Evolutionary conservation across 2,329 filamentous ascomycete species (phyloP), one percentile per base, ranked within the genome.

Genomic region (Penicillium sp.): DNA sequence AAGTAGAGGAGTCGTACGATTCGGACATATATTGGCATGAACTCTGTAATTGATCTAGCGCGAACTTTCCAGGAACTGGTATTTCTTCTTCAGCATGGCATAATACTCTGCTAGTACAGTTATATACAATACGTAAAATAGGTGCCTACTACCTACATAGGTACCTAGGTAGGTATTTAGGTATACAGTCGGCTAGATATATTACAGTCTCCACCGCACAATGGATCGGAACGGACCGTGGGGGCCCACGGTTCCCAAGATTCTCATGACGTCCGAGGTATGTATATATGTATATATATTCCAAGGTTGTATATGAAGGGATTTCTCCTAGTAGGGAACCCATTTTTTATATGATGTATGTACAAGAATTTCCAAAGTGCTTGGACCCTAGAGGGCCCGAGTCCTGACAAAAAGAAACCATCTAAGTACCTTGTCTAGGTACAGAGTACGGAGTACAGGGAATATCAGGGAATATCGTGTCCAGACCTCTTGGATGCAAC

Each of bases 401-500:
- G 40, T 49, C 40, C 35, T 59, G 42, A 49, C 26, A 32, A 31
- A n/a, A 38, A 18, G 11, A n/a, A 29, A 8, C 16, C n/a, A 13
- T 31, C n/a, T 1, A 20, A 50, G 37, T 50, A 49, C 14, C 8
- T 16, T 11, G 13, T 20, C 42, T 29, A 18, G 6, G n/a, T 49
- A 49, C 26, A 14, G 29, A 45, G 13, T 20, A 22, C 43, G 18
- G 11, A 45, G 26, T 20, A 20, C 35, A 40, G 37, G 49, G 20
- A 42, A 43, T 37, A 49, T 59, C 35, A 40, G 37, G 49, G 20
- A 42, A 43, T 37, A 49, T 59, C 56, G 58, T 58, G 58, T 64
- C 61, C 46, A 63, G 60, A 56, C 58, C 55, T n/a, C 11, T 51
- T 50, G 46, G 26, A 56, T 55, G 54, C 42, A 50, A 40, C 43